phyloP scores from a whole-genome alignment of 164 flowering plant species.

The Sextonia rubra region DNA sequence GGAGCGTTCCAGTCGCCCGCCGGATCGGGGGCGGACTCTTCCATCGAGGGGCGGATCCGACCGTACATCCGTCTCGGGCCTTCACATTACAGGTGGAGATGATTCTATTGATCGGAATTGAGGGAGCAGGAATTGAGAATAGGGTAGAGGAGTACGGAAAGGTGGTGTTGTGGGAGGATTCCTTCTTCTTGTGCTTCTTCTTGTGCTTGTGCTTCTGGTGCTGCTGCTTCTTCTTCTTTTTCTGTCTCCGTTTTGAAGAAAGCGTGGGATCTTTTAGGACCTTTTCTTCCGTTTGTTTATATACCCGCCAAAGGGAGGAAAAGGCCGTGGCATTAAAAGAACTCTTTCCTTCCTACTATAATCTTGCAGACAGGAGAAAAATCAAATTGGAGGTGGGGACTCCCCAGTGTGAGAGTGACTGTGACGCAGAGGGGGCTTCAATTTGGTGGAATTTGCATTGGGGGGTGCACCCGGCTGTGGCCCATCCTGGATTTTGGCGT shows the following conservation, averaged over 20 bases:
- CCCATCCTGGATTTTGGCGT: no score
- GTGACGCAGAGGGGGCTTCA: no score
- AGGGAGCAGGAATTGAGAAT: conserved; percentile 3
- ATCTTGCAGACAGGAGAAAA: no score
- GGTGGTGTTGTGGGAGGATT: background rate
- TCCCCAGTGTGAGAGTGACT: no score
- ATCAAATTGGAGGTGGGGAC: no score
- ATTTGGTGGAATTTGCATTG: no score
- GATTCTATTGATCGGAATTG: no score
- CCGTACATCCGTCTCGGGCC: conserved; percentile 56
- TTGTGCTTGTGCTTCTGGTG: background rate
- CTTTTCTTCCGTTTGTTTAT: conserved; percentile 1
- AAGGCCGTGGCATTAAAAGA: background rate
- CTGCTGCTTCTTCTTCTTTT: background rate
- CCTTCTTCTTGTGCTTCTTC: background rate
- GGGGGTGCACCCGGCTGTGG: no score
- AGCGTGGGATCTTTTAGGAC: conserved; percentile 8
- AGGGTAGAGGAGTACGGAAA: background rate
- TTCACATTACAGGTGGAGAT: no score
- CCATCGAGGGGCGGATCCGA: conserved; percentile 26
- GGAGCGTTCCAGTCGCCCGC: no score
- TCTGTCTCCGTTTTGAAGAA: conserved; percentile 1
- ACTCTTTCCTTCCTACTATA: no score
- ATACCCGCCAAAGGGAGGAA: conserved; percentile 27
- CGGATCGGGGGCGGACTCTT: conserved; percentile 41